Conservation (phyloP, 2,329 filamentous ascomycete species). For the Daldinia sp. region DNA sequence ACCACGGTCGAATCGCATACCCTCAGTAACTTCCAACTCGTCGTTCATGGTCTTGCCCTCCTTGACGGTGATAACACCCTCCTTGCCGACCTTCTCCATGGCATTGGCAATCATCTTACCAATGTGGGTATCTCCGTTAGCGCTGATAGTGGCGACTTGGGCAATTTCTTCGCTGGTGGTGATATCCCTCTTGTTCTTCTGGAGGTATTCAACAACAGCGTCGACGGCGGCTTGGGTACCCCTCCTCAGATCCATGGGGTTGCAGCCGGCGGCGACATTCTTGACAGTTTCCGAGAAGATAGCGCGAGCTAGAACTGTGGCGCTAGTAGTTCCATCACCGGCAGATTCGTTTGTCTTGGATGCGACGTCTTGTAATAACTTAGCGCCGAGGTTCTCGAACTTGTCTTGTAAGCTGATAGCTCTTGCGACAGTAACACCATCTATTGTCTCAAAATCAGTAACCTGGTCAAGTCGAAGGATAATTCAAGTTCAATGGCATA, state of each 20-base stretch:
- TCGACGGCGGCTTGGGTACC: conserved; percentile 98
- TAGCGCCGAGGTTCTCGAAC: conserved; percentile 98
- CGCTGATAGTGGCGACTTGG: conserved; percentile 97
- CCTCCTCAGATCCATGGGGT: conserved; percentile 98
- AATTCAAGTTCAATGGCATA: conserved; percentile 59
- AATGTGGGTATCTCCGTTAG: conserved; percentile 96
- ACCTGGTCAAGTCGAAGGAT: background rate
- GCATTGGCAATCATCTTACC: conserved; percentile 96
- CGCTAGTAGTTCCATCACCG: conserved; percentile 98
- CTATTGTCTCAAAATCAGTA: conserved; percentile 57
- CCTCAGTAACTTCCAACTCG: conserved; percentile 98
- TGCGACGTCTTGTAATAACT: conserved; percentile 96
- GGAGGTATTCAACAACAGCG: conserved; percentile 91
- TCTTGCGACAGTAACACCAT: conserved; percentile 90
- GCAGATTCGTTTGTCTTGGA: conserved; percentile 99
- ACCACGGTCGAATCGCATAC: conserved; percentile 99
- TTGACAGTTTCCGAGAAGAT: conserved; percentile 99
- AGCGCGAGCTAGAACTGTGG: conserved; percentile 94
- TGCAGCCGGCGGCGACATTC: conserved; percentile 99
- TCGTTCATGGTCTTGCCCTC: conserved; percentile 99
- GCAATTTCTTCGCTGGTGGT: conserved; percentile 97
- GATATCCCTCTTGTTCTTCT: conserved; percentile 97
- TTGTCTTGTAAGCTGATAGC: conserved; percentile 96
- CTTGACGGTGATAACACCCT: conserved; percentile 99
- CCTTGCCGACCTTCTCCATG: conserved; percentile 99